Evolutionary conservation across 441 rosid genomes (phyloP), one percentile per base, ranked within the genome.

Genomic region (Populus trichocarpa): DNA sequence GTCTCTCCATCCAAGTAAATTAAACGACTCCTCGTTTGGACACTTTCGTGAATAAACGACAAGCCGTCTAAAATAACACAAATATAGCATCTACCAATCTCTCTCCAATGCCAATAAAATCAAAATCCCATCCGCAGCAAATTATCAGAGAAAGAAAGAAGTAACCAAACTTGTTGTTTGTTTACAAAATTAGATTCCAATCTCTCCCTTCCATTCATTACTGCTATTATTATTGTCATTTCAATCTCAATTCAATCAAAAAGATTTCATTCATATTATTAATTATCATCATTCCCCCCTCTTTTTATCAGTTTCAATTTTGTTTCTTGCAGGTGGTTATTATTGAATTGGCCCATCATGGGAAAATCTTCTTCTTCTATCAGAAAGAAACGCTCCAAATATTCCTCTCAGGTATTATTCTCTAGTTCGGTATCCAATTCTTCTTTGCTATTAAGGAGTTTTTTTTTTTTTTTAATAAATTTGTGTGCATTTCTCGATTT

Each of bases 361-460:
- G 93, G 90, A 4, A 94, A 94, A 84, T 85, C 91, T 30, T 30
- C 32, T 30, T 30, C 32, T 12, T 84, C 85, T 69, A 84, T 92
- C 73, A 84, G 85, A 88, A 89, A 79, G 36, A 92, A 88, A 77
- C 90, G 86, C 78, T 79, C 94, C 72, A 88, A 80, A 82, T 78
- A 82, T 85, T 83, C 90, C 8, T 83, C 91, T 64, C 69, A 72
- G 92, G 98, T 90, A 83, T 53, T 53, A 18, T 18, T 53, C 61
- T 53, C 61, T 53, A 53, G 7, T 53, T 53, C 61, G 9, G 61
- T 53, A 18, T 20, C 32, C 61, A 53, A 53, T 53, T 53, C 22
- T 53, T 53, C 61, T 53, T 53, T 53, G 61, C 22, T 18, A 18
- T 76, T 7, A 6, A 8, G 18, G n/a, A n/a, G 1, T 28, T 28